Conservation (phyloP, 345 rosid species). For the Arabis alpina region DNA sequence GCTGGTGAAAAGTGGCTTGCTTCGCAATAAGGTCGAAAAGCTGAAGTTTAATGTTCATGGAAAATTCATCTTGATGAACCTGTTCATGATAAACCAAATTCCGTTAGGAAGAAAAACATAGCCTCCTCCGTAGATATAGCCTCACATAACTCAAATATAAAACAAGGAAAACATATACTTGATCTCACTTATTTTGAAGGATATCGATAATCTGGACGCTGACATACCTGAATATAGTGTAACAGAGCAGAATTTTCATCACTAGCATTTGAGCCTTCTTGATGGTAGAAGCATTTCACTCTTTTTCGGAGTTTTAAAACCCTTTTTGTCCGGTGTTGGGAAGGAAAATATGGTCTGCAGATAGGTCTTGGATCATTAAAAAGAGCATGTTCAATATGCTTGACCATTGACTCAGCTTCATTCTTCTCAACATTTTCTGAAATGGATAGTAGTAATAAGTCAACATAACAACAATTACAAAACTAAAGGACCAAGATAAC, state of each 20-base stretch:
- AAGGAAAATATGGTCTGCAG: slow-evolving; percentile 65
- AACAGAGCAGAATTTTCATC: slow-evolving; percentile 81
- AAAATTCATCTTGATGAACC: slow-evolving; percentile 81
- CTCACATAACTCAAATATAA: too few relatives aligned
- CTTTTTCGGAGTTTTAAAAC: slow-evolving; percentile 63
- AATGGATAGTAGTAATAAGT: background rate
- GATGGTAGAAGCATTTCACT: slow-evolving; percentile 54
- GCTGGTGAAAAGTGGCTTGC: slow-evolving; percentile 91
- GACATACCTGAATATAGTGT: slow-evolving; percentile 84
- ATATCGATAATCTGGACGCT: background rate
- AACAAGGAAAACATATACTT: background rate
- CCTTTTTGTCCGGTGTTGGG: slow-evolving; percentile 70
- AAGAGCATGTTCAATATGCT: slow-evolving; percentile 63
- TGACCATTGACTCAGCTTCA: slow-evolving; percentile 70
- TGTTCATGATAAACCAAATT: slow-evolving; percentile 28
- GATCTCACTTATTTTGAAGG: background rate
- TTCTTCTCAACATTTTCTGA: slow-evolving; percentile 68
- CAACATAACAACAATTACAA: background rate
- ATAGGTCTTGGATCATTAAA: slow-evolving; percentile 60
- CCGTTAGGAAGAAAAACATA: slow-evolving; percentile 1
- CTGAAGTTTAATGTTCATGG: slow-evolving; percentile 72
- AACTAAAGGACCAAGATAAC: too few relatives aligned
- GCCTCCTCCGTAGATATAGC: too few relatives aligned
- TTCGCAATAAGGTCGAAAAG: slow-evolving; percentile 67
- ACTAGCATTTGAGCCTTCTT: slow-evolving; percentile 67